Evolutionary conservation across 208 protist species (phyloP).

Genomic region (Trypanosoma avium): DNA sequence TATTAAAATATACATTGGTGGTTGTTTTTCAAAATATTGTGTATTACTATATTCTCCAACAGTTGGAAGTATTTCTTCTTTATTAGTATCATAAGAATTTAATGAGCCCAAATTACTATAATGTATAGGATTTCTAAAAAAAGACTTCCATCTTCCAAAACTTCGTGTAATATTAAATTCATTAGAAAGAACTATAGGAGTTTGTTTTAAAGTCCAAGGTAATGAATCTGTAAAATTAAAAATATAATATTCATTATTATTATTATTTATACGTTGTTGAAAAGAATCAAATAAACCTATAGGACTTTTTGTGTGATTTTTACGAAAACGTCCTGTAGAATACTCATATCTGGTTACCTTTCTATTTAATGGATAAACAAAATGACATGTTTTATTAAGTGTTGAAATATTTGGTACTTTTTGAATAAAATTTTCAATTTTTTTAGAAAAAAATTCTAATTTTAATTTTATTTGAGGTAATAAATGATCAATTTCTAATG

Average conservation of each 20-base stretch:
- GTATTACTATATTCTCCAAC: neutral
- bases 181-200: slow-evolving; percentile 8
- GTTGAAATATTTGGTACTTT: neutral
- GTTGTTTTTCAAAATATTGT: neutral
- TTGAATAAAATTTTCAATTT: neutral
- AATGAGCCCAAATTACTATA: neutral
- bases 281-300: neutral
- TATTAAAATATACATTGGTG: slow-evolving; percentile 13
- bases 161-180: slow-evolving; percentile 4
- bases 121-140: neutral
- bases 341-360: neutral
- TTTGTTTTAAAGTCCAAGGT: neutral
- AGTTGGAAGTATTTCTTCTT: neutral
- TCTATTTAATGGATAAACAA: slow-evolving; percentile 16
- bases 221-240: neutral
- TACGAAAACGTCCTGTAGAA: neutral
- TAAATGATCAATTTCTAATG: neutral
- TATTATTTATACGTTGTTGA: neutral
- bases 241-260: too few species aligned
- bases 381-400: slow-evolving; percentile 6
- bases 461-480: neutral
- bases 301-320: neutral
- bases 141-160: slow-evolving; percentile 10
- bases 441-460: neutral
- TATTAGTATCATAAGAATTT: neutral